These are phyloP conservation scores for Kodamaea kakaduensis DNA, from an alignment of 805 yeast species.

Conservation along the genomic window DNA sequence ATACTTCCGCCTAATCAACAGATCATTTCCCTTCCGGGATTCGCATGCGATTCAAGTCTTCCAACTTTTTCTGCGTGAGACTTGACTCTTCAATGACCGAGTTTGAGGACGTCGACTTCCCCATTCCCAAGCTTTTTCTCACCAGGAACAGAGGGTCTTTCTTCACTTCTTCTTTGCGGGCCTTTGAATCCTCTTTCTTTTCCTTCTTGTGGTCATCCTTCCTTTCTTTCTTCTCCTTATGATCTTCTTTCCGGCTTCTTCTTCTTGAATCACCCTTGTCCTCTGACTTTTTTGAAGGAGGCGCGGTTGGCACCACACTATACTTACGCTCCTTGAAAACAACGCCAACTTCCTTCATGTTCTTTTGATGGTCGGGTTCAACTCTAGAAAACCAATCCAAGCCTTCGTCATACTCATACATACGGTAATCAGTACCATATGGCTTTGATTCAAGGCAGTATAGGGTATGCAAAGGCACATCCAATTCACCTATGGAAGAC, in stretches of 20 bases:
- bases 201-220: not conserved
- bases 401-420: slow-evolving; percentile 80
- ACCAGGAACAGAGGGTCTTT: slow-evolving; percentile 3
- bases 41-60: slow-evolving; percentile 28
- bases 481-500: slow-evolving; percentile 81
- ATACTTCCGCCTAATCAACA: not conserved
- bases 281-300: slow-evolving; percentile 31
- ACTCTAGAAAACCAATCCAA: slow-evolving; percentile 75
- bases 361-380: slow-evolving; percentile 50
- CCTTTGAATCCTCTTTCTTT: not conserved
- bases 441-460: slow-evolving; percentile 91
- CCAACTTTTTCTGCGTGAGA: slow-evolving; percentile 22
- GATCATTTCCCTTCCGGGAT: slow-evolving; percentile 22
- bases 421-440: slow-evolving; percentile 89
- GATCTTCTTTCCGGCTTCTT: slow-evolving; percentile 1
- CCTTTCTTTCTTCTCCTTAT: not conserved
- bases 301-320: slow-evolving; percentile 75
- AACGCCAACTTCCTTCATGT: slow-evolving; percentile 68
- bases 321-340: slow-evolving; percentile 64
- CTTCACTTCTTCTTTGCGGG: not conserved
- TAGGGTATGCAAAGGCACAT: slow-evolving; percentile 88
- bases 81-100: slow-evolving; percentile 6
- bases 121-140: slow-evolving; percentile 3
- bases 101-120: slow-evolving; percentile 2
- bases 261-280: not conserved